A percentile compares a stretch with the other conserved stretches of the same genome.
Conservation (phyloP, 2,329 filamentous ascomycete species). For the Phoma sp. region DNA sequence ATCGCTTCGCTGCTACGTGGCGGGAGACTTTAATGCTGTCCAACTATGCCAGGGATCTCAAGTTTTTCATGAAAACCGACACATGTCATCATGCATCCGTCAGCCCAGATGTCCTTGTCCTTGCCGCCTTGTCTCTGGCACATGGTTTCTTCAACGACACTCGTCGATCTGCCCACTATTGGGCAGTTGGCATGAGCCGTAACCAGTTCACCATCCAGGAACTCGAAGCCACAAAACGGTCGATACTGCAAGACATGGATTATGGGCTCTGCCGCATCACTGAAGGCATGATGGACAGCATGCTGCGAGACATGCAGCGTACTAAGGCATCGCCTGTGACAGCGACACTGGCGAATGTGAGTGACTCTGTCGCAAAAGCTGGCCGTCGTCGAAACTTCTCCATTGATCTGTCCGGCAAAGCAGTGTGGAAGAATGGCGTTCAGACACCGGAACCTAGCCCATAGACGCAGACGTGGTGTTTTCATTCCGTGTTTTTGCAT, state of each 20-base stretch:
- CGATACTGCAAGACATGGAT: conserved; percentile 47
- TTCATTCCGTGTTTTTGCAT: conserved; percentile 2
- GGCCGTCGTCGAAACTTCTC: conserved; percentile 33
- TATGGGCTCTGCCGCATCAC: conserved; percentile 48
- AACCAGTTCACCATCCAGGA: conserved; percentile 37
- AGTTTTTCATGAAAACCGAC: conserved; percentile 25
- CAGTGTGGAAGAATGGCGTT: conserved; percentile 43
- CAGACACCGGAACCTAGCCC: conserved; percentile 52
- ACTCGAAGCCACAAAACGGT: conserved; percentile 43
- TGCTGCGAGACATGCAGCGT: conserved; percentile 42
- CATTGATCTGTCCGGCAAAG: conserved; percentile 36
- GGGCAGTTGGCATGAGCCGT: conserved; percentile 39
- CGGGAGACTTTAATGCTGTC: conserved; percentile 31
- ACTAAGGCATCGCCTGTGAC: conserved; percentile 4
- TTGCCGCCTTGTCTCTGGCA: conserved; percentile 46
- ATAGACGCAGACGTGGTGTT: conserved; percentile 20
- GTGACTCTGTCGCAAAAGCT: conserved; percentile 14
- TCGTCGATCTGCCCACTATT: conserved; percentile 39
- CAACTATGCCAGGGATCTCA: conserved; percentile 22
- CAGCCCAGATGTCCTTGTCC: conserved; percentile 45
- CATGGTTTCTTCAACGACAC: conserved; percentile 46
- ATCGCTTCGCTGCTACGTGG: conserved; percentile 44
- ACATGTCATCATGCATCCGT: conserved; percentile 23
- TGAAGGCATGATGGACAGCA: conserved; percentile 40
- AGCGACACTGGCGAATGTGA: conserved; percentile 1